phyloP scores from a whole-genome alignment of 1,284 basidiomycete species.

The Ceratobasidium papillatum region DNA sequence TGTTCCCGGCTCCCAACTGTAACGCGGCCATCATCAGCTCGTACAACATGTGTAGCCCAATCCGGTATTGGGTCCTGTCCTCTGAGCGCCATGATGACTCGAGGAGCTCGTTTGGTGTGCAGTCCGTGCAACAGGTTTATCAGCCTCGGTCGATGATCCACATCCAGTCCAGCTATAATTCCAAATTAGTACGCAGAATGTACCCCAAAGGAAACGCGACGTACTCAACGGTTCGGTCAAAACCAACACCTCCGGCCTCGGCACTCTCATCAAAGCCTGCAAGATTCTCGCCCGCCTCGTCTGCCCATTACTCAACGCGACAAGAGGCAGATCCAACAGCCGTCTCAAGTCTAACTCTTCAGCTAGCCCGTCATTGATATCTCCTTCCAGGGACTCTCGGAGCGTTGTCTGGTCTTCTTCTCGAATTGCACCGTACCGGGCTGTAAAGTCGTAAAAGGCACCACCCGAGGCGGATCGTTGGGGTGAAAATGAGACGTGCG shows the following conservation, averaged over 20 bases:
- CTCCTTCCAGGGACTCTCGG: conserved; percentile 65
- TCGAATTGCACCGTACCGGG: conserved; percentile 84
- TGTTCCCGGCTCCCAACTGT: conserved; percentile 58
- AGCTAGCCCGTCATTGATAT: conserved; percentile 57
- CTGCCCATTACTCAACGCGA: conserved; percentile 92
- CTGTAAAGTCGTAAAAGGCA: conserved; percentile 91
- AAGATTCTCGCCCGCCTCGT: conserved; percentile 87
- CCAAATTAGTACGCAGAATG: conserved; percentile 18
- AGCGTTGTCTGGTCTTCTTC: conserved; percentile 83
- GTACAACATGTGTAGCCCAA: conserved; percentile 81
- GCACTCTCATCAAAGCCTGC: conserved; percentile 74
- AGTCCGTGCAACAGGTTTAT: conserved; percentile 66
- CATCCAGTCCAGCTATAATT: conserved; percentile 76
- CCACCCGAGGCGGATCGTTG: conserved; percentile 62
- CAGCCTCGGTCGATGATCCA: conserved; percentile 65
- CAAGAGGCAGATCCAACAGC: conserved; percentile 80
- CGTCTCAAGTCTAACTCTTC: conserved; percentile 63
- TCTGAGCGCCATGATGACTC: conserved; percentile 82
- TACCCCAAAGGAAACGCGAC: conserved; percentile 52
- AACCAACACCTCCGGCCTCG: conserved; percentile 67
- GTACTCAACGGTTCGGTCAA: conserved; percentile 83
- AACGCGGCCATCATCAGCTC: conserved; percentile 63
- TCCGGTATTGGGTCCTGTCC: conserved; percentile 82
- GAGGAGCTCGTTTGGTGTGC: conserved; percentile 61
- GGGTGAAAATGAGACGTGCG: conserved; percentile 79